Evolutionary conservation across 495 filamentous ascomycete genomes (phyloP), one percentile per base, ranked within the genome.

Genomic region (Aspergillus bertholletiae): DNA sequence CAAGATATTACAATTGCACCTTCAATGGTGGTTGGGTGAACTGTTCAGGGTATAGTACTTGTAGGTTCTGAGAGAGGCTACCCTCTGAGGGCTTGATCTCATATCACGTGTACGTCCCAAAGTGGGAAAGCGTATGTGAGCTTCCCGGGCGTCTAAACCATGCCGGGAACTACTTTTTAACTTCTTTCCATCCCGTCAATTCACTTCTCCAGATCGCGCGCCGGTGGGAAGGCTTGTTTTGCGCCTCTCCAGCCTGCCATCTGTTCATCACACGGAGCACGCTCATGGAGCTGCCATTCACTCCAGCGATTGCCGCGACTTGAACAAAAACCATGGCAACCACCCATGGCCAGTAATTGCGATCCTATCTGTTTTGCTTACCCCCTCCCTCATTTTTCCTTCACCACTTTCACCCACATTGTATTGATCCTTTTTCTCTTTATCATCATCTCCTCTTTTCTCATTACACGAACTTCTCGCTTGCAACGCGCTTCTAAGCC

Each of bases 271-370:
- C 34, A 15, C 40, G 15, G 17, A 37, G 12, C 13, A 8, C 55
- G 50, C 34, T 45, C 50, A 56, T 56, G 54, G 50, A 62, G 43
- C 41, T n/a, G 12, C 24, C 26, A 48, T 48, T 32, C 37, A 51
- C 32, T 53, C 15, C 40, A n/a, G 37, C 53, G 51, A 57, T 39
- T 32, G 26, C 37, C 28, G 60, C 56, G 49, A 62, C 18, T 7
- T 18, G 13, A 34, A 48, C 17, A 53, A 47, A 17, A 47, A 21
- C 30, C 30, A 55, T 58, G 51, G 52, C 40, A 46, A 30, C 39
- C 13, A 43, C 51, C 35, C 54, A 59, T 63, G 56, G 51, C 32
- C 41, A 55, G 32, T 62, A 51, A 58, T 34, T 53, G 41, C 21
- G 21, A 30, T n/a, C 24, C 50, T 43, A 12, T 46, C 54, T 57